Evolutionary conservation across 306 rosid species (phyloP).

Genomic region (Lathyrus aphaca): DNA sequence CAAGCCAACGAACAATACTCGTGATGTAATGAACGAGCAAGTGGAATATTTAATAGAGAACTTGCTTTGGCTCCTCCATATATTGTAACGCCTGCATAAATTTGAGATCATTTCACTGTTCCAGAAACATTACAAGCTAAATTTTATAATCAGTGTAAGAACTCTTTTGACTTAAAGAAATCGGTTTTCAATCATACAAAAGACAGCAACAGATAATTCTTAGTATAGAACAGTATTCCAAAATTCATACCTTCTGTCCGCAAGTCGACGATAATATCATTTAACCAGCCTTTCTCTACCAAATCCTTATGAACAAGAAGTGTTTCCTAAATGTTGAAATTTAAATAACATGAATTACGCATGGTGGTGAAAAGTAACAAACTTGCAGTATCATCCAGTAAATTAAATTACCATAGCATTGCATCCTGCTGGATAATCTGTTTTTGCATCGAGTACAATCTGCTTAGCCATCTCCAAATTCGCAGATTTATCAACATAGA

Average conservation of each 20-base stretch:
- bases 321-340: constrained; percentile 75
- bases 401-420: constrained; percentile 86
- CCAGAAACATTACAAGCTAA: constrained; percentile 25
- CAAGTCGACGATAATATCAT: constrained; percentile 70
- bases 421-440: constrained; percentile 97
- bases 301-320: constrained; percentile 90
- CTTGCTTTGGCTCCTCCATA: constrained; percentile 91
- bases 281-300: constrained; percentile 48
- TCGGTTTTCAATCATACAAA: constrained; percentile 2
- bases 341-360: constrained; percentile 12
- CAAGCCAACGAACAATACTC: constrained; percentile 92
- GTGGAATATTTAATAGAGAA: constrained; percentile 64
- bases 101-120: constrained; percentile 11
- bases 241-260: constrained; percentile 65
- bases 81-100: constrained; percentile 69
- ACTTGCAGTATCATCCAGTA: constrained; percentile 15
- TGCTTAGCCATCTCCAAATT: constrained; percentile 76
- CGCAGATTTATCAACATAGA: constrained; percentile 92
- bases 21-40: constrained; percentile 72
- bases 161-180: not conserved
- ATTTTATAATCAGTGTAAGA: constrained; percentile 4
- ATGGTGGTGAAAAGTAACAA: constrained; percentile 27
- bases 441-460: constrained; percentile 86
- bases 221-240: constrained; percentile 3
- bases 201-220: not conserved